Evolutionary conservation across 805 yeast species (phyloP).

Genomic region (Candida pini): DNA sequence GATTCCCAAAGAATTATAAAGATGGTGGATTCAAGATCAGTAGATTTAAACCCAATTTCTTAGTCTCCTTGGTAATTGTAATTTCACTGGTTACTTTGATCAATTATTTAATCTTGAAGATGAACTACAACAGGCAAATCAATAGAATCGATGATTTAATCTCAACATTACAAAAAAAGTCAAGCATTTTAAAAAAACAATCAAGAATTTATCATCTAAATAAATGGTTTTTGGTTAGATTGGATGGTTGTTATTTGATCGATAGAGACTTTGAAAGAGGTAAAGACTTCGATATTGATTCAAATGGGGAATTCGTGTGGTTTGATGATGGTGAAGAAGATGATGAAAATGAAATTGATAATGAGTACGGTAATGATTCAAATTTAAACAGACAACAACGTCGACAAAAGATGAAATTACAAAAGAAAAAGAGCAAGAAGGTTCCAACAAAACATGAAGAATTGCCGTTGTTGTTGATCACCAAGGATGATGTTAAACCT

Average conservation of each 20-base stretch:
- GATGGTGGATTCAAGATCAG: slow-evolving; percentile 60
- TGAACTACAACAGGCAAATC: slow-evolving; percentile 51
- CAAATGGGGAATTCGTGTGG: slow-evolving; percentile 12
- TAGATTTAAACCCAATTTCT: slow-evolving; percentile 63
- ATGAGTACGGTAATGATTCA: neutral
- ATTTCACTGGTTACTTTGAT: slow-evolving; percentile 45
- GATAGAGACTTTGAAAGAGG: slow-evolving; percentile 34
- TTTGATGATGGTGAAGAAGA: slow-evolving; percentile 8
- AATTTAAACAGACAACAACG: slow-evolving; percentile 14
- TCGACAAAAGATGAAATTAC: slow-evolving; percentile 10
- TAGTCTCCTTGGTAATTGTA: slow-evolving; percentile 45
- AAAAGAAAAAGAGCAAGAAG: too few species aligned
- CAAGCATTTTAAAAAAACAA: slow-evolving; percentile 46
- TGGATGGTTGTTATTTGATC: slow-evolving; percentile 53
- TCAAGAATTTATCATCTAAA: slow-evolving; percentile 39
- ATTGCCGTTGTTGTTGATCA: too few species aligned
- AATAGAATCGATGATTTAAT: slow-evolving; percentile 49
- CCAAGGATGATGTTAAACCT: too few species aligned
- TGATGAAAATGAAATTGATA: neutral
- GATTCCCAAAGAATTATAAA: slow-evolving; percentile 81
- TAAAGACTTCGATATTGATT: slow-evolving; percentile 18
- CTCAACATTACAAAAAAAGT: slow-evolving; percentile 43
- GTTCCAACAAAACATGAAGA: too few species aligned
- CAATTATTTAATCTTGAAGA: slow-evolving; percentile 52
- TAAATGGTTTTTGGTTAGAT: slow-evolving; percentile 48